phyloP scores from a whole-genome alignment of 176 grass and related monocot species.

The Otatea glauca region DNA sequence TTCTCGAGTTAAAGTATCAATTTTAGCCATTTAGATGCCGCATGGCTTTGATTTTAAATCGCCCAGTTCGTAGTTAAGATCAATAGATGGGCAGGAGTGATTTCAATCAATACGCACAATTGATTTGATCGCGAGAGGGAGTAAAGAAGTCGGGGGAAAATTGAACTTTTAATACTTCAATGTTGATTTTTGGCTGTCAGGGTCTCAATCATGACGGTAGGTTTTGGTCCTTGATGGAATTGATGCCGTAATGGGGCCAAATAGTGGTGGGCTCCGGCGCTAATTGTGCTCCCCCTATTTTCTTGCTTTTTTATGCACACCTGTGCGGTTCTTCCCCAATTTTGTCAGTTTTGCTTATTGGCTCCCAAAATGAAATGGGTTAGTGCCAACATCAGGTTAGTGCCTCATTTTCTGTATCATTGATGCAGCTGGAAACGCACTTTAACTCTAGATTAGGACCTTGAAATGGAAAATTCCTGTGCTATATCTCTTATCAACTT shows the following conservation, averaged over 20 bases:
- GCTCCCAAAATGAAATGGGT: constrained; percentile 13
- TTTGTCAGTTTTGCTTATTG: constrained; percentile 28
- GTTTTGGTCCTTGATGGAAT: constrained; percentile 44
- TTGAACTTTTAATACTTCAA: background rate
- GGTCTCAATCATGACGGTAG: constrained; percentile 52
- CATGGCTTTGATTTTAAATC: background rate
- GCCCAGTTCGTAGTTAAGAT: constrained; percentile 13
- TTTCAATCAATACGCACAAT: background rate
- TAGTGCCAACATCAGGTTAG: constrained; percentile 11
- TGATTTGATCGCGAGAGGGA: constrained; percentile 27
- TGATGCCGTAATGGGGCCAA: constrained; percentile 47
- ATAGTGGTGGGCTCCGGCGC: constrained; percentile 51
- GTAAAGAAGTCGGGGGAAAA: background rate
- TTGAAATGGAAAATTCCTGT: background rate
- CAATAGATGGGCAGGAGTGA: background rate
- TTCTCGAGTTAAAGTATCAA: background rate
- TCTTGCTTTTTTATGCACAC: constrained; percentile 35
- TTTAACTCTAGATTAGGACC: background rate
- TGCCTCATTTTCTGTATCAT: background rate
- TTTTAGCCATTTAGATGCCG: background rate
- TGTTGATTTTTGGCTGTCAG: constrained; percentile 26
- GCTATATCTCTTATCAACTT: background rate
- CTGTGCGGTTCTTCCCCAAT: constrained; percentile 9
- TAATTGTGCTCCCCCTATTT: constrained; percentile 31
- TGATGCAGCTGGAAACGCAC: background rate